Evolutionary conservation across 495 filamentous ascomycete genomes (phyloP), one percentile per base, ranked within the genome.

Genomic region (Hyphodiscus hymeniophilus): DNA sequence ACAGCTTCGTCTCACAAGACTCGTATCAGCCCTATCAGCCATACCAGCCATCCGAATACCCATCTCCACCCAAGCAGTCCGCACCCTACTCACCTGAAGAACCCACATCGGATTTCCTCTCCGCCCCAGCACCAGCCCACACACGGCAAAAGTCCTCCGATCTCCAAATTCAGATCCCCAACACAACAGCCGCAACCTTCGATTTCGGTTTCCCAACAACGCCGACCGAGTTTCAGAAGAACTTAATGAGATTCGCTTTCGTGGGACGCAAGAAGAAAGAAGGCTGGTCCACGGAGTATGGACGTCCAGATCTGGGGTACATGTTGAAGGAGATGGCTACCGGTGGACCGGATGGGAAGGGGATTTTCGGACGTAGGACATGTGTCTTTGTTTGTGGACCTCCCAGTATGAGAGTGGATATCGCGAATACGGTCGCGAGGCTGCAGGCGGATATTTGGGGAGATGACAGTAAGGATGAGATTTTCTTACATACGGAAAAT

Each of bases 341-440:
- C 15, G 74, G 73, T 17, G 74, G 74, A 7, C 47, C 65, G 3
- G 74, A 78, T 38, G 74, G 74, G 10, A 62, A 72, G 16, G 76
- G 82, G 33, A 82, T 77, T 28, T 85, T 94, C 44, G 91, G 91
- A 6, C 69, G 84, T 43, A 70, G 90, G 45, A 89, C 90, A 0
- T 94, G 91, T 54, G 86, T 96, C 8, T 96, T 92, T 60, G 91
- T 97, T 26, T 95, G 91, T 57, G 89, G 92, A 0, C 89, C 91
- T 22, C 82, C 87, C 17, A 67, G 73, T 41, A 94, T 97, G 89
- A 71, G 94, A 38, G 76, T 87, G 2, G 89, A 90, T 54, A 89
- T 96, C 26, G 80, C 85, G 10, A 85, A 77, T 51, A 81, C 85
- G 0, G 88, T 95, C 18, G 91, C 91, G 0, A 69, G 78, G 47